Evolutionary conservation across 805 yeast genomes (phyloP), one percentile per base, ranked within the genome.

Genomic region (Pichia pseudocactophila): DNA sequence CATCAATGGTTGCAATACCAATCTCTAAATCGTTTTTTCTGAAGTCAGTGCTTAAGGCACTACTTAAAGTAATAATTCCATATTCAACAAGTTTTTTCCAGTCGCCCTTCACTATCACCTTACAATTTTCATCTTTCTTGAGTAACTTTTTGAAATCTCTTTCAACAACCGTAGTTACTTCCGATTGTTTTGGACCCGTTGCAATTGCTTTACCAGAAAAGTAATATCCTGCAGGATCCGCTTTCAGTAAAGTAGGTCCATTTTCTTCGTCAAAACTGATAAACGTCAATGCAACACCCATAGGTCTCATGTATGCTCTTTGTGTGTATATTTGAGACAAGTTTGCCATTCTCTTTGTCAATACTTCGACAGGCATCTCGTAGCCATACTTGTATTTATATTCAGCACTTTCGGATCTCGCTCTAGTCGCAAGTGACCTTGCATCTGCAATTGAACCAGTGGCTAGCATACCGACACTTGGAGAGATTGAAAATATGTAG

Each of bases 401-500:
- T 62, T 92, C 97, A 15, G 95, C 88, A 25, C 97, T 94, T 65
- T 92, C 98, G n/a, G 84, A 70, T 53, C 95, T 77, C 7, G 97
- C 97, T 55, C 97, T 77, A 44, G 79, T 65, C 7, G 96, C 95
- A 47, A 84, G 82, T 35, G 94, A 77, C 58, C 96, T 74, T 4
- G 96, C 96, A 65, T 92, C 98, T 20, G 97, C 96, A 60, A 86
- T 85, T 40, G 95, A 87, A 0, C 98, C 98, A 30, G 95, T 90
- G 48, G 94, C 85, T 26, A 90, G 84, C 68, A 90, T 74, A 17
- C 97, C 98, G 50, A 92, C 75, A 41, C 76, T 71, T 20, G 78
- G 78, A 1, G 96, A 81, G 52, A 92, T 82, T 51, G 74, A 73
- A 69, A 90, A 92, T 46, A 92, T 70, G 62, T 88, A 88, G 10